Conservation (phyloP, 768 basidiomycete species). For the Pleurotus ostreatus region DNA sequence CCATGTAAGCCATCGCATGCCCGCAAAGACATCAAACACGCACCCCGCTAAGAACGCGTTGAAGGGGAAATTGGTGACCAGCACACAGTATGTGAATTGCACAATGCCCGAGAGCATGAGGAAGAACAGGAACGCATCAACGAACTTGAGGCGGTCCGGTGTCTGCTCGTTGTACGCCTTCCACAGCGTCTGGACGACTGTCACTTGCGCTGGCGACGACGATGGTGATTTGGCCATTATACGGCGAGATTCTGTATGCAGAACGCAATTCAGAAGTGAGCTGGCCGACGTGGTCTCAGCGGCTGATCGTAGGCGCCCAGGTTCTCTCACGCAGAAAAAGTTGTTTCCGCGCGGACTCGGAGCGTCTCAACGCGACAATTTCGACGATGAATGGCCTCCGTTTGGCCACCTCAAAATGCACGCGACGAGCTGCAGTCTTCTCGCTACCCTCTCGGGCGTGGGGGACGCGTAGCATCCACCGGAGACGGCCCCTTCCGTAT, state of each 20-base stretch:
- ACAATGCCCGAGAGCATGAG: constrained; percentile 85
- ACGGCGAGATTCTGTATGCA: no score
- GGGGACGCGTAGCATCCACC: constrained; percentile 42
- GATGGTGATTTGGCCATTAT: neutral
- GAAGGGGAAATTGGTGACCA: constrained; percentile 92
- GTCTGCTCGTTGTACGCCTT: constrained; percentile 77
- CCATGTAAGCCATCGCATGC: neutral
- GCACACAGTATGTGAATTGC: constrained; percentile 89
- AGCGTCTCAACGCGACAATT: constrained; percentile 5
- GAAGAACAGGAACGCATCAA: constrained; percentile 91
- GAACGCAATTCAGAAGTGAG: neutral
- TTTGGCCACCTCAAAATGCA: constrained; percentile 8
- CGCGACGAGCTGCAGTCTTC: neutral
- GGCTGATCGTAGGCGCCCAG: neutral
- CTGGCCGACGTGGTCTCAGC: neutral
- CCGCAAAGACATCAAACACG: constrained; percentile 21
- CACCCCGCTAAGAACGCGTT: constrained; percentile 97
- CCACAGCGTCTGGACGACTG: constrained; percentile 58
- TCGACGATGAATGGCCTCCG: constrained; percentile 6
- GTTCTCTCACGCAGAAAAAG: neutral
- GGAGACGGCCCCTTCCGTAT: constrained; percentile 57
- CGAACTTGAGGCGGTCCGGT: constrained; percentile 82
- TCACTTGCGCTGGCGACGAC: constrained; percentile 24
- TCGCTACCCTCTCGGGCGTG: constrained; percentile 13
- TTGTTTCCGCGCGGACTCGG: neutral